A percentile compares a stretch with the other conserved stretches of the same genome.
Conservation (phyloP, 495 filamentous ascomycete species). For the Talaromyces ruber region DNA sequence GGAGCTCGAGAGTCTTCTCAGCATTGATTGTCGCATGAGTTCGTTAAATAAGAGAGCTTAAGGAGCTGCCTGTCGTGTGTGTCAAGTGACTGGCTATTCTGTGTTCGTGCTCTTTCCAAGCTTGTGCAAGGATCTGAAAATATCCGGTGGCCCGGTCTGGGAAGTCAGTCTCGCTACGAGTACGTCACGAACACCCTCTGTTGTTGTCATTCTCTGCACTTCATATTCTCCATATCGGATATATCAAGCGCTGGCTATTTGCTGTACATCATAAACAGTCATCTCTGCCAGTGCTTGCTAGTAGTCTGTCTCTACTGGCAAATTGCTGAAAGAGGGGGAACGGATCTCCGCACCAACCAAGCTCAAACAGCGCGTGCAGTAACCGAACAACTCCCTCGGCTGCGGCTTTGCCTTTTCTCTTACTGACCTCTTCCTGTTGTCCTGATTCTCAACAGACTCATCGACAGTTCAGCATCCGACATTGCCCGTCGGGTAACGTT, state of each 20-base stretch:
- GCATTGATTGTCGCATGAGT: not conserved
- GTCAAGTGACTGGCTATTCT: not conserved
- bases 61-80: not conserved
- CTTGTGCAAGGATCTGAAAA: no score
- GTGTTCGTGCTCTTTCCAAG: no score
- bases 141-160: not conserved
- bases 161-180: not conserved
- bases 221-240: not conserved
- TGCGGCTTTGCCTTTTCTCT: not conserved
- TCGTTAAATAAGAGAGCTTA: not conserved
- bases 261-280: not conserved
- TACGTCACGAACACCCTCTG: not conserved
- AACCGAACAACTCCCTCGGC: not conserved
- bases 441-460: not conserved
- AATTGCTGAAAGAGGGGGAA: not conserved
- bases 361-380: not conserved
- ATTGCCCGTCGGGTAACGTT: not conserved
- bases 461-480: not conserved
- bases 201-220: not conserved
- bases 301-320: not conserved
- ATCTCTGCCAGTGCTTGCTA: no score
- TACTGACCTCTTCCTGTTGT: not conserved
- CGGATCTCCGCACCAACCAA: not conserved
- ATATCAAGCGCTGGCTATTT: not conserved
- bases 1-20: not conserved